Evolutionary conservation across 225 moss, liverwort and hornwort species (phyloP).

Genomic region (Asterella californica): DNA sequence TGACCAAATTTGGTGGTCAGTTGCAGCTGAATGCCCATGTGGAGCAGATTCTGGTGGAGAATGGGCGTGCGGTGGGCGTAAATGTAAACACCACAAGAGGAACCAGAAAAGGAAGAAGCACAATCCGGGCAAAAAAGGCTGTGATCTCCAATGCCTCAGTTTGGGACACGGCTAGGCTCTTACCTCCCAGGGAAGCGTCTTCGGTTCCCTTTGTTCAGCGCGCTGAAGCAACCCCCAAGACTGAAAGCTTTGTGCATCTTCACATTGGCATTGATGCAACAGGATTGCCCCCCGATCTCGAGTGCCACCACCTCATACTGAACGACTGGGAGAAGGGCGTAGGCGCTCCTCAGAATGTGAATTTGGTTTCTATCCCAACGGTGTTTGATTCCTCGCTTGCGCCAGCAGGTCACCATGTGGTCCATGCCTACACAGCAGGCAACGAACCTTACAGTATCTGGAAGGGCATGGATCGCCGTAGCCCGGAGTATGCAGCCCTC

Average conservation of each 20-base stretch:
- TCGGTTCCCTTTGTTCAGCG: conserved; percentile 37
- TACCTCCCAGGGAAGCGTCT: conserved; percentile 35
- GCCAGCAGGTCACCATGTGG: conserved; percentile 62
- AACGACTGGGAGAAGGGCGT: conserved; percentile 63
- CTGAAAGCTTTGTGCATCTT: conserved; percentile 77
- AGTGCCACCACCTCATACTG: conserved; percentile 69
- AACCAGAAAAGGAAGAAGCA: conserved; percentile 42
- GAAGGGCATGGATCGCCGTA: conserved; percentile 71
- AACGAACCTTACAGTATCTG: conserved; percentile 76
- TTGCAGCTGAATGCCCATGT: conserved; percentile 65
- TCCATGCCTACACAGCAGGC: conserved; percentile 80
- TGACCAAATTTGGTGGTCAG: conserved; percentile 59
- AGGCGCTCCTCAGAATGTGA: conserved; percentile 74
- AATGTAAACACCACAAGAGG: conserved; percentile 54
- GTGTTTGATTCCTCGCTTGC: conserved; percentile 74
- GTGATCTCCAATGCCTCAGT: conserved; percentile 78
- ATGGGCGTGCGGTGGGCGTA: conserved; percentile 72
- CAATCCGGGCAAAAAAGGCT: conserved; percentile 56
- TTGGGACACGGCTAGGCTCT: conserved; percentile 73
- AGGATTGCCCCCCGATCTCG: conserved; percentile 57
- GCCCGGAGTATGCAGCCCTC: conserved; percentile 52
- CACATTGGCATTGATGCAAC: conserved; percentile 71
- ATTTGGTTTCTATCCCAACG: conserved; percentile 62
- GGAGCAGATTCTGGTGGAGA: conserved; percentile 60
- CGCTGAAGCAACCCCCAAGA: conserved; percentile 50